A percentile compares a stretch with the other conserved stretches of the same genome.
phyloP scores from a whole-genome alignment of 768 basidiomycete species.

The Lanmaoa pseudosensibilis region DNA sequence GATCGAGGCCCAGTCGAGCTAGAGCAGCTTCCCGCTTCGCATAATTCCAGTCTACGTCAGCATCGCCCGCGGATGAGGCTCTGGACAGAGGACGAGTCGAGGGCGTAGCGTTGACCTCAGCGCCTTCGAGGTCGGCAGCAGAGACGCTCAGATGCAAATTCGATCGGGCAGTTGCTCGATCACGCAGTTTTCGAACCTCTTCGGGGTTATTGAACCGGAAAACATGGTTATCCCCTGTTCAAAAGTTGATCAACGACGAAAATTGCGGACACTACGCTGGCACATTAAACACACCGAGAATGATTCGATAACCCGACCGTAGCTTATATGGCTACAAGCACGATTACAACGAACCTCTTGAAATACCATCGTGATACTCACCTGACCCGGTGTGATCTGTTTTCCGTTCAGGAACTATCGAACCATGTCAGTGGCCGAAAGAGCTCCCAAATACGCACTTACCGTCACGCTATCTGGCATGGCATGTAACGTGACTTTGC shows the following conservation, averaged over 20 bases:
- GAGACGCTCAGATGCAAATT: slow-evolving; percentile 64
- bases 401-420: slow-evolving; percentile 90
- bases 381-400: slow-evolving; percentile 74
- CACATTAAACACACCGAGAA: slow-evolving; percentile 63
- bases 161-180: slow-evolving; percentile 74
- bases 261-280: background rate
- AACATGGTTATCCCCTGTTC: slow-evolving; percentile 90
- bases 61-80: slow-evolving; percentile 60
- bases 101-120: slow-evolving; percentile 40
- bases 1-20: slow-evolving; percentile 81
- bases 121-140: slow-evolving; percentile 63
- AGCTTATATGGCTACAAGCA: slow-evolving; percentile 68
- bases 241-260: slow-evolving; percentile 5
- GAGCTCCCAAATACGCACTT: slow-evolving; percentile 28
- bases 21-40: slow-evolving; percentile 93
- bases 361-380: slow-evolving; percentile 35
- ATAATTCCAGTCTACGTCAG: slow-evolving; percentile 94
- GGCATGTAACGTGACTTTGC: slow-evolving; percentile 79
- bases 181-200: slow-evolving; percentile 88
- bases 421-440: slow-evolving; percentile 14
- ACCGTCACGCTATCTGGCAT: slow-evolving; percentile 83
- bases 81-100: slow-evolving; percentile 79
- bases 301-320: slow-evolving; percentile 93
- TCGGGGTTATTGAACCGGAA: slow-evolving; percentile 97
- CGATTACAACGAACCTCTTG: slow-evolving; percentile 10